Evolutionary conservation across 2,329 filamentous ascomycete species (phyloP).

Genomic region (Microdochium trichocladiopsis): DNA sequence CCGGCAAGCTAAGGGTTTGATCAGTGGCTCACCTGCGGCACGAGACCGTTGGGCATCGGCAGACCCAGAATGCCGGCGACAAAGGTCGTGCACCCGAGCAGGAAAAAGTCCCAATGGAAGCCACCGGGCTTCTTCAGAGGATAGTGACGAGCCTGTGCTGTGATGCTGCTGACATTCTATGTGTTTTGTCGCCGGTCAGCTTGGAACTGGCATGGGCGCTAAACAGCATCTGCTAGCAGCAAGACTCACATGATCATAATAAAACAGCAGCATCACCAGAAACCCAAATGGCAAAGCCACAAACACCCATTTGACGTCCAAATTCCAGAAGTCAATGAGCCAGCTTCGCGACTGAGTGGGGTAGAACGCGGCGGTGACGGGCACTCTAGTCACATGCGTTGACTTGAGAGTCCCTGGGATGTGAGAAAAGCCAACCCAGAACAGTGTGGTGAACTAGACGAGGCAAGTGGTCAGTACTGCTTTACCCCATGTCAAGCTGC

Average conservation of each 20-base stretch:
- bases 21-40: slow-evolving; percentile 37
- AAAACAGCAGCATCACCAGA: slow-evolving; percentile 45
- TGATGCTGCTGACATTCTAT: slow-evolving; percentile 44
- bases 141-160: slow-evolving; percentile 47
- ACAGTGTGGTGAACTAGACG: slow-evolving; percentile 37
- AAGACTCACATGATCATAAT: slow-evolving; percentile 46
- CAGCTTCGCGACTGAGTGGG: slow-evolving; percentile 36
- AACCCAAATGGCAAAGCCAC: slow-evolving; percentile 45
- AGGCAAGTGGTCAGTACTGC: background rate
- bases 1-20: background rate
- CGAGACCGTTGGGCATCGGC: slow-evolving; percentile 50
- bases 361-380: slow-evolving; percentile 35
- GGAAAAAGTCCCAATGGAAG: slow-evolving; percentile 56
- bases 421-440: slow-evolving; percentile 46
- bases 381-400: slow-evolving; percentile 31
- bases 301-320: slow-evolving; percentile 44
- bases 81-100: slow-evolving; percentile 48
- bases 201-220: no score
- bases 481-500: background rate
- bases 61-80: slow-evolving; percentile 47
- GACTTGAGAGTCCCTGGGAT: slow-evolving; percentile 36
- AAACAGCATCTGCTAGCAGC: no score
- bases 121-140: slow-evolving; percentile 50
- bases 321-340: slow-evolving; percentile 45
- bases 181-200: background rate